Base-by-base conservation (phyloP, 805 yeast species). In the Kregervanrija fluxuum region DNA sequence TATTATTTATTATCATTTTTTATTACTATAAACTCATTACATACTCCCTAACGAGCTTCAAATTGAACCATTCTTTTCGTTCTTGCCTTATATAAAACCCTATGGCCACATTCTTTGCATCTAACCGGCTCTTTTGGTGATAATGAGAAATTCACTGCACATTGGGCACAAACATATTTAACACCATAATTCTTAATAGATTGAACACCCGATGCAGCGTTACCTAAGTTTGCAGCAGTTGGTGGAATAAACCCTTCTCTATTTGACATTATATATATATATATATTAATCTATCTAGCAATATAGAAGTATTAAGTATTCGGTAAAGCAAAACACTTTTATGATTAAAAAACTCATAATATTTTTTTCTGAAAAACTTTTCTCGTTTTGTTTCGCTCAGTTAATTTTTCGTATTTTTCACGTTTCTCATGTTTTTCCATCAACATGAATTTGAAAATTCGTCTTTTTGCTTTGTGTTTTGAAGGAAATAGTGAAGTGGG, bases 91-190 rank as follows among this genome's bases (percentile, higher is more conserved):
- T 91, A 87, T 51, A 93, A 73, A 48, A 93, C 97, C 70, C 99
- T 84, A 71, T 93, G 98, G 51, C 99, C 99, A 69, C 99, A 93
- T 56, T 90, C 95, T 69, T 89, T 90, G 71, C 99, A 93, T 71
- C 98, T 85, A 52, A 93, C 95, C 30, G 98, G 95, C 65, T 93
- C 99, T 55, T 85, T 87, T 69, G 91, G 88, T 43, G 88, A 82
- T 54, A 93, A 77, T 3, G 95, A 80, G 55, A 90, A 84, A 44
- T 83, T 81, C 45, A 90, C 79, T 8, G 97, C 95, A 69, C 99
- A 93, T 71, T 88, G 93, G 37, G 98, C 96, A 68, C 99, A 91
- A 62, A 89, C 82, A 69, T 91, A 91, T 59, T 85, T 86, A 56
- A 89, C 93, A 45, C 96, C 95, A 58, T 82, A 82, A 47, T 82